Conservation (phyloP, 1,284 basidiomycete genomes). For the Malassezia japonica region DNA sequence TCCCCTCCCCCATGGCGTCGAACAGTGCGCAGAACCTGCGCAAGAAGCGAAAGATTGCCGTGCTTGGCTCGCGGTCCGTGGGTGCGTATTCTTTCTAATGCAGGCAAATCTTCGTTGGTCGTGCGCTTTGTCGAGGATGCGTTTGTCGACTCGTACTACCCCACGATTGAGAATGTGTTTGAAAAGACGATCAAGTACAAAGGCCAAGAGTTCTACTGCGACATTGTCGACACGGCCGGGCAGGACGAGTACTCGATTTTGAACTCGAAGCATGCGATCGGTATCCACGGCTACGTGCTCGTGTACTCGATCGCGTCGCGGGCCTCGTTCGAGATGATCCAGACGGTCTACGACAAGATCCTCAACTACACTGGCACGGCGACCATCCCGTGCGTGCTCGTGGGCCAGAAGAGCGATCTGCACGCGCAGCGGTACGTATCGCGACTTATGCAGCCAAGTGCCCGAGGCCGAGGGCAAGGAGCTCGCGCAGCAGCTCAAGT, state of each 20-base stretch:
- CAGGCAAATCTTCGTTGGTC: constrained; percentile 67
- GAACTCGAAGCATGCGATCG: constrained; percentile 69
- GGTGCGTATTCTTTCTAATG: constrained; percentile 19
- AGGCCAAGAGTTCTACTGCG: constrained; percentile 78
- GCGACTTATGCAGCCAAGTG: constrained; percentile 29
- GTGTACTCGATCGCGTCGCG: constrained; percentile 90
- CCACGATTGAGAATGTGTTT: constrained; percentile 85
- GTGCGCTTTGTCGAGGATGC: constrained; percentile 48
- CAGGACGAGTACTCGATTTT: constrained; percentile 80
- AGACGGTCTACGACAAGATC: constrained; percentile 94
- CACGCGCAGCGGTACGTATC: constrained; percentile 57
- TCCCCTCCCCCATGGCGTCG: not conserved
- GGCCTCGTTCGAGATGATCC: constrained; percentile 90
- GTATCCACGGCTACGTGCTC: constrained; percentile 74
- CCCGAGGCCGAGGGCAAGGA: constrained; percentile 44
- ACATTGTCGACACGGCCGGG: constrained; percentile 97
- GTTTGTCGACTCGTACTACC: constrained; percentile 73
- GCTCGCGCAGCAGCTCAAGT: constrained; percentile 35
- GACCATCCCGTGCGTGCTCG: constrained; percentile 86
- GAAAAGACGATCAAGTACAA: constrained; percentile 74
- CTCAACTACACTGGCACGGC: constrained; percentile 82
- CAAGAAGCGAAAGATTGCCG: constrained; percentile 47
- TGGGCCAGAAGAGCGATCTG: constrained; percentile 88
- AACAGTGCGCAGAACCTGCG: constrained; percentile 19
- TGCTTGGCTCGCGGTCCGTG: constrained; percentile 45